Evolutionary conservation across 1,139 yeast genomes (phyloP).

Genomic region (Sugiyamaella japonica): DNA sequence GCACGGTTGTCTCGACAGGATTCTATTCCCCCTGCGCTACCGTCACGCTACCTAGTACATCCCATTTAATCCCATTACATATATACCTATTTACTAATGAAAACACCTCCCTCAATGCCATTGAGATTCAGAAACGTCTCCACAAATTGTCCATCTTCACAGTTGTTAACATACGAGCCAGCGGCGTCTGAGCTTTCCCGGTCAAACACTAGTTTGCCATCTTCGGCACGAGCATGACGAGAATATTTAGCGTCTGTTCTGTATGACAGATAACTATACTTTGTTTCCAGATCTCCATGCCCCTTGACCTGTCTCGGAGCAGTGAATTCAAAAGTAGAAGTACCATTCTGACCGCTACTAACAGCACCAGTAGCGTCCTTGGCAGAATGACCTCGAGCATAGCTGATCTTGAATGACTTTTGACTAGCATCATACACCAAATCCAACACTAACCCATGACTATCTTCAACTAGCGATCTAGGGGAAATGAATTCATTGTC

Average conservation of each 20-base stretch:
- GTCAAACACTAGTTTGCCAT: conserved; percentile 21
- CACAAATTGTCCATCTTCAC: not conserved
- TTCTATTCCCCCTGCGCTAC: no score
- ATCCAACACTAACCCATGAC: conserved; percentile 13
- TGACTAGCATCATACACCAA: not conserved
- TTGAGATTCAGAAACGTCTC: not conserved
- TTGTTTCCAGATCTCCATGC: conserved; percentile 17
- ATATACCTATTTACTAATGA: not conserved
- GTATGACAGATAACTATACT: conserved; percentile 9
- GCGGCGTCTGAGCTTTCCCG: not conserved
- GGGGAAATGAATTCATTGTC: conserved; percentile 13
- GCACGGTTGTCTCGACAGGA: no score
- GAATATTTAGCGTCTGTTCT: conserved; percentile 5
- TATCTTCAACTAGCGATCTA: not conserved
- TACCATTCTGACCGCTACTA: conserved; percentile 22
- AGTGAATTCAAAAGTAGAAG: conserved; percentile 20
- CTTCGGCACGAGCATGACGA: conserved; percentile 24
- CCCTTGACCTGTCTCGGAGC: conserved; percentile 22
- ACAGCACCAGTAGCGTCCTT: conserved; percentile 7
- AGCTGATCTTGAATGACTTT: conserved; percentile 6
- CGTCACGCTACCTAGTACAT: no score
- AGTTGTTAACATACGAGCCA: not conserved
- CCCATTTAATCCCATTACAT: no score
- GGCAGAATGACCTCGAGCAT: conserved; percentile 17
- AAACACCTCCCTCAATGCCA: not conserved